A percentile compares a stretch with the other conserved stretches of the same genome.
phyloP scores from a whole-genome alignment of 2,329 filamentous ascomycete species.

The Aspergillus versicolor region DNA sequence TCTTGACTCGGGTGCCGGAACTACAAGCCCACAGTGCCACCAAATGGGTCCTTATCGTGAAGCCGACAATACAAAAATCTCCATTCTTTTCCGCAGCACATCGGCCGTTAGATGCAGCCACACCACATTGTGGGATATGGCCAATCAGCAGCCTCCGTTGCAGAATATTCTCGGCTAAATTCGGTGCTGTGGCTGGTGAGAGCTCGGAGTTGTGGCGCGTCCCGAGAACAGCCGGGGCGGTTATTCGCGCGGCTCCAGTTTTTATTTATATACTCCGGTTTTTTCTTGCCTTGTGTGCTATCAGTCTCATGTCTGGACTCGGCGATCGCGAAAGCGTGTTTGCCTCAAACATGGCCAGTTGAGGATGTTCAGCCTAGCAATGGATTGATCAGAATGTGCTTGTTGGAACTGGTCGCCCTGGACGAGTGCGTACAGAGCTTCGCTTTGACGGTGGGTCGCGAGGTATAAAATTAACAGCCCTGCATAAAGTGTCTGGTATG shows the following conservation, averaged over 20 bases:
- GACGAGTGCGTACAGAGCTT: no score
- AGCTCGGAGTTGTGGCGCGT: not conserved
- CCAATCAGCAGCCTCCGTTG: not conserved
- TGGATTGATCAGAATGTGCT: no score
- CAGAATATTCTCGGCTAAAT: not conserved
- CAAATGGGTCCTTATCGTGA: not conserved
- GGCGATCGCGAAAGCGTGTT: no score
- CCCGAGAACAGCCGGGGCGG: conserved; percentile 6
- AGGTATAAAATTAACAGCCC: no score
- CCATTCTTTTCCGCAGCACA: conserved; percentile 19
- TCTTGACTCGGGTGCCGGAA: not conserved
- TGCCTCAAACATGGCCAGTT: no score
- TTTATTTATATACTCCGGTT: not conserved
- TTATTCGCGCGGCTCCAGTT: conserved; percentile 9
- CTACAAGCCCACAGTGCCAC: not conserved
- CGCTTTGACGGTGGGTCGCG: no score
- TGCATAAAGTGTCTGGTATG: no score
- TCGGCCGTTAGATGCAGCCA: not conserved
- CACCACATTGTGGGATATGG: not conserved
- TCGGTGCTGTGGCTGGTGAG: conserved; percentile 2
- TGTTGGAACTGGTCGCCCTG: no score
- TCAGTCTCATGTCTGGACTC: no score
- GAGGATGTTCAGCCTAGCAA: no score
- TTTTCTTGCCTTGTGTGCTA: not conserved
- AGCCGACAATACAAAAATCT: not conserved